Base-by-base conservation (phyloP, 2,329 filamentous ascomycete species). In the Stagonosporopsis tanaceti region DNA sequence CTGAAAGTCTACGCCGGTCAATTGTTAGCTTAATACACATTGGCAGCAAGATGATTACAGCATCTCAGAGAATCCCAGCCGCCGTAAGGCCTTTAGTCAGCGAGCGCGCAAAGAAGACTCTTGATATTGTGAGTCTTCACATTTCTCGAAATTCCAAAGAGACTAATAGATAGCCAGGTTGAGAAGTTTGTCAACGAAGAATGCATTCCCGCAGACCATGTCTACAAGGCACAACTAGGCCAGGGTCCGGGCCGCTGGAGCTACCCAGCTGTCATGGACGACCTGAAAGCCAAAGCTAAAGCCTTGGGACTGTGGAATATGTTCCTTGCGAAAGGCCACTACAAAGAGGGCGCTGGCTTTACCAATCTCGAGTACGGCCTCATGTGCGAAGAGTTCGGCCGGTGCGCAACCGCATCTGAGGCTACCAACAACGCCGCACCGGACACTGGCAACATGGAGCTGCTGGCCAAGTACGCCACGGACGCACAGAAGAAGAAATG, bases 171-270 rank as follows among this genome's bases (percentile, higher is more conserved):
- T 71, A 22, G 34, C 17, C 60, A 86, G 84, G 90, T 97, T 65
- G 91, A 93, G 81, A 91, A 93, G 77, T 97, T 97, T 71, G 93
- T 97, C 65, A 90, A 97, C 74, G 93, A 96, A 78, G 92, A 96
- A 81, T 97, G 79, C 67, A 79, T 81, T 44, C 80, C 80, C 57
- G 90, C 91, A 71, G 93, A 97, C 72, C 81, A 89, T 54, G 27
- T 50, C 15, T 50, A 50, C 20, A 55, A 39, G 84, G 96, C 64
- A 88, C 47, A 90, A 76, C 82, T 87, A 59, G 90, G 92, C 65
- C 90, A 95, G 78, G 92, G 91, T 65, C 83, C 88, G 37, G 79
- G 84, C 56, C 86, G 93, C 81, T 97, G 93, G 90, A 84, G 89
- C 68, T 89, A 94, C 75, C 93, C 94, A 2, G 76, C 84, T 46